Conservation (phyloP, 2,329 filamentous ascomycete species). For the Venturia nashicola region DNA sequence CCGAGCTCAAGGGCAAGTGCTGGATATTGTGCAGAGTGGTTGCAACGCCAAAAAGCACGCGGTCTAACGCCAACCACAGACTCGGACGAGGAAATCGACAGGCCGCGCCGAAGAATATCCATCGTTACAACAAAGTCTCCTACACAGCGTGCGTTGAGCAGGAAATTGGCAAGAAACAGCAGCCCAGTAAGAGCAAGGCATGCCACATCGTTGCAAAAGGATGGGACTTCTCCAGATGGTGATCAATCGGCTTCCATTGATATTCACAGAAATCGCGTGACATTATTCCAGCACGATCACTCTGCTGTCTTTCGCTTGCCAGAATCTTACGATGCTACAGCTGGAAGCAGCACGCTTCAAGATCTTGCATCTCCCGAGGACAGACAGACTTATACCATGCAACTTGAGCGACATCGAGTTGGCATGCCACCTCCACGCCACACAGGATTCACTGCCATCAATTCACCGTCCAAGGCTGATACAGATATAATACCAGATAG, state of each 20-base stretch:
- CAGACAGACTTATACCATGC: not conserved
- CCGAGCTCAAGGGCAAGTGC: slow-evolving; percentile 5
- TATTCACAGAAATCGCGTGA: not conserved
- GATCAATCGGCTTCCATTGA: not conserved
- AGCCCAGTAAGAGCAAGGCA: not conserved
- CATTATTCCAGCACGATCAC: not conserved
- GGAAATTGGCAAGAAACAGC: not conserved
- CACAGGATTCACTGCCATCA: not conserved
- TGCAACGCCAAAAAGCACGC: not conserved
- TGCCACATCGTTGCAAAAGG: not conserved
- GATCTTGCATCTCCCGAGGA: not conserved
- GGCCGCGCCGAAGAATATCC: not conserved
- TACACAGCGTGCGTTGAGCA: not conserved
- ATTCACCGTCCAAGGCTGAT: not conserved
- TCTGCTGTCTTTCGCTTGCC: not conserved
- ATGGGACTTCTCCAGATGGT: not conserved
- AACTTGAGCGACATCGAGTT: not conserved
- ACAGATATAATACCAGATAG: not conserved
- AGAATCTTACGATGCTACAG: not conserved
- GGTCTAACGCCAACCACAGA: not conserved
- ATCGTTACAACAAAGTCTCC: not conserved
- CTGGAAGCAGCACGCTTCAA: not conserved
- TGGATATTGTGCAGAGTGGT: slow-evolving; percentile 8
- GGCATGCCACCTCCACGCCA: not conserved
- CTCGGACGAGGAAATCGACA: not conserved